These are phyloP conservation scores for Thamnidium elegans DNA, from an alignment of 192 early-diverging fungal genomes.

Conservation along the genomic window DNA sequence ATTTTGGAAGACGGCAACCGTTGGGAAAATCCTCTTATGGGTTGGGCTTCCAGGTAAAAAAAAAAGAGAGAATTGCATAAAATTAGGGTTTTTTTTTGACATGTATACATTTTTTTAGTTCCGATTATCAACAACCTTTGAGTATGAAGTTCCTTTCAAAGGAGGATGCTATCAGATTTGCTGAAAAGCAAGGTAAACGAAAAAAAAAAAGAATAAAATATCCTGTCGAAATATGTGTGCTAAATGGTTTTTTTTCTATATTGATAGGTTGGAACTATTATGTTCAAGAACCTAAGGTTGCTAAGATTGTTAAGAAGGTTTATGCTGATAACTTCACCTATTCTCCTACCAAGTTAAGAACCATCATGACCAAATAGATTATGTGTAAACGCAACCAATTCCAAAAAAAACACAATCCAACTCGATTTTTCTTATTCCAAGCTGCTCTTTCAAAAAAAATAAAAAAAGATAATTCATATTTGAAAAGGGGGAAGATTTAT, in stretches of 20 bases:
- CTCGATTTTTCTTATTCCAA: too few species aligned
- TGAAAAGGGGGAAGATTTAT: too few species aligned
- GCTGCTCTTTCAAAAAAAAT: too few species aligned
- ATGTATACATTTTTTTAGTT: conserved; percentile 41
- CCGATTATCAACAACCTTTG: conserved; percentile 81
- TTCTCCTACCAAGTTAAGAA: conserved; percentile 70
- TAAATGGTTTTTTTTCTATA: neutral
- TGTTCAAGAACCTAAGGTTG: conserved; percentile 88
- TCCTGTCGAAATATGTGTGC: neutral
- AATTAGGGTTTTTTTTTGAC: neutral
- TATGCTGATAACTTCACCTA: conserved; percentile 95
- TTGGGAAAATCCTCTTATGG: conserved; percentile 94
- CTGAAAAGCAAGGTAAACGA: conserved; percentile 86
- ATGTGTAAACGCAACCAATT: neutral
- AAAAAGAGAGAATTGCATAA: neutral
- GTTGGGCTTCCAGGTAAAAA: conserved; percentile 82
- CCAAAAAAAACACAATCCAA: too few species aligned
- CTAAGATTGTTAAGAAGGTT: conserved; percentile 72
- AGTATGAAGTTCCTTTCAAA: conserved; percentile 78
- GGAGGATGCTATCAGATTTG: conserved; percentile 91
- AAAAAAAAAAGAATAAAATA: neutral
- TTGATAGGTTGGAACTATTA: conserved; percentile 76
- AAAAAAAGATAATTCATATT: too few species aligned
- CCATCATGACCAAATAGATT: conserved; percentile 82
- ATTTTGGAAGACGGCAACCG: conserved; percentile 67